Percentiles rank a stretch among this genome's conserved stretches.
Conservation (phyloP, 2,329 filamentous ascomycete species). For the Helicocarpus griseus region DNA sequence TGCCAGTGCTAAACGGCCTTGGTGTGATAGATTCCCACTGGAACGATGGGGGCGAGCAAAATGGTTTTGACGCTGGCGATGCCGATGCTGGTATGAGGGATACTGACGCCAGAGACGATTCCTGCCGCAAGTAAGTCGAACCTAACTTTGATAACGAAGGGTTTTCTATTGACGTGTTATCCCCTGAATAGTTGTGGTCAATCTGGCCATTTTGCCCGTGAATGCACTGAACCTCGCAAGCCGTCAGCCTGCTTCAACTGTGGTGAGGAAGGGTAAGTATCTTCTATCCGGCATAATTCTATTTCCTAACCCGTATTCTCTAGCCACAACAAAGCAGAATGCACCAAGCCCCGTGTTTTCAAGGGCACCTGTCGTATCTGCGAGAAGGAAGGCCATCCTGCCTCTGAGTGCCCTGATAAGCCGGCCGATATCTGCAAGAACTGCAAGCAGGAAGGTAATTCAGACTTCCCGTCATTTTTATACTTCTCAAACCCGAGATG, state of each 20-base stretch:
- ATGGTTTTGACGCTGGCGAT: conserved; percentile 3
- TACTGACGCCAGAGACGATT: conserved; percentile 15
- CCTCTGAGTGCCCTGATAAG: conserved; percentile 35
- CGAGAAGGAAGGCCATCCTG: conserved; percentile 37
- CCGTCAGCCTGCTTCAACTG: conserved; percentile 37
- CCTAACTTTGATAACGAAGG: not conserved
- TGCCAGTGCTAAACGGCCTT: not conserved
- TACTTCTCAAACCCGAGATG: not conserved
- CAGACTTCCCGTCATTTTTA: not conserved
- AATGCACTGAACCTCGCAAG: conserved; percentile 35
- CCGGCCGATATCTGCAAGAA: conserved; percentile 37
- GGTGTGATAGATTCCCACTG: conserved; percentile 2
- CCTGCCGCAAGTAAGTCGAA: conserved; percentile 28
- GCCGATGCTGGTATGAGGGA: conserved; percentile 5
- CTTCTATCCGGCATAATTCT: not conserved
- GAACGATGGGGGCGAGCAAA: conserved; percentile 7
- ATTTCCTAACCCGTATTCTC: conserved; percentile 4
- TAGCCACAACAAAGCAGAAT: conserved; percentile 36
- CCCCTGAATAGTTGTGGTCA: conserved; percentile 25
- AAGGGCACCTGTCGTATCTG: conserved; percentile 39
- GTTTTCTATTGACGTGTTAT: not conserved
- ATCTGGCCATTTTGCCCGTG: conserved; percentile 29
- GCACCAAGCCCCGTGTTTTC: conserved; percentile 38
- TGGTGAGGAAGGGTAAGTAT: conserved; percentile 32
- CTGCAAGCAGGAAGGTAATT: conserved; percentile 36